Conservation (phyloP, 441 rosid genomes). For the Cnidoscolus chayamansa region DNA sequence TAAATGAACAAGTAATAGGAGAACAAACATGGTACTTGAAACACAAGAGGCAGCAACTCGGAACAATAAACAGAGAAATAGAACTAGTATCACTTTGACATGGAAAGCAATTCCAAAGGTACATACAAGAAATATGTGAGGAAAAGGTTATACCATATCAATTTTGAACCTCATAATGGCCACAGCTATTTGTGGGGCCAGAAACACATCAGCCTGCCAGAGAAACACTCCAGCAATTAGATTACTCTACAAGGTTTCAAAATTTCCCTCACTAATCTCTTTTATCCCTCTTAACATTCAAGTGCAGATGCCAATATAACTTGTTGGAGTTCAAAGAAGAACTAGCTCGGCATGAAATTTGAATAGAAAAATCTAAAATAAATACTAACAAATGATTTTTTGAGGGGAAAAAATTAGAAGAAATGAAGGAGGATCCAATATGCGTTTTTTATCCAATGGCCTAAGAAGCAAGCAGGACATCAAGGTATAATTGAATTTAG, state of each 20-base stretch:
- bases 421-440: background rate
- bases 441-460: background rate
- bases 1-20: background rate
- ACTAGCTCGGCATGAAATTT: background rate
- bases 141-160: conserved; percentile 38
- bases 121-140: background rate
- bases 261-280: background rate
- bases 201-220: conserved; percentile 54
- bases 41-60: background rate
- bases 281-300: background rate
- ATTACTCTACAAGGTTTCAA: background rate
- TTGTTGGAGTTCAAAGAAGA: background rate
- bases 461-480: background rate
- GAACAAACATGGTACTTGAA: background rate
- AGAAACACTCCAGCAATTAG: background rate
- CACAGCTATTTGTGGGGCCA: conserved; percentile 52
- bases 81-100: background rate
- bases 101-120: background rate
- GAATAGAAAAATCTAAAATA: background rate
- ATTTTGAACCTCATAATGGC: conserved; percentile 35
- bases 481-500: background rate
- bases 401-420: background rate
- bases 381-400: background rate
- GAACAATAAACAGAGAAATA: background rate
- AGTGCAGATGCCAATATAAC: background rate